Evolutionary conservation across 306 rosid species (phyloP), one percentile per base, ranked within the genome.

Genomic region (Glycine latifolia): DNA sequence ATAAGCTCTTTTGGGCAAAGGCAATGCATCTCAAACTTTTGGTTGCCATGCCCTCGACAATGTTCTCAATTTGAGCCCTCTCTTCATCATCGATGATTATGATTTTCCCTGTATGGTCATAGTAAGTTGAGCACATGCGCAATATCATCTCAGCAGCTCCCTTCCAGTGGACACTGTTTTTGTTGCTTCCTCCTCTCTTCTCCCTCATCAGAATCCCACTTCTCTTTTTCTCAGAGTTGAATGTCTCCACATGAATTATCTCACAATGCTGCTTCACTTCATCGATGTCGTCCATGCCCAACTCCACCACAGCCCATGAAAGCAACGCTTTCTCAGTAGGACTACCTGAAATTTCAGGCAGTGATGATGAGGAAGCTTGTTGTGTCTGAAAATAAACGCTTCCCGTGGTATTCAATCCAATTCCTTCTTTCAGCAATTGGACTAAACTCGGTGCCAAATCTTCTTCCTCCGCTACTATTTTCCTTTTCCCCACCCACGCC

Each of bases 21-120:
- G 72, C 72, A 66, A 66, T 67, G 72, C 72, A 67, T 41, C 72
- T 20, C 72, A 67, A 67, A 67, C 72, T 67, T 15, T 67, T 67
- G 7, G 72, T 67, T 2, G 72, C 72, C 52, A 67, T 67, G 52
- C 14, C 13, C 20, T 41, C 43, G 33, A 67, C 20, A n/a, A 67
- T 67, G 72, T 41, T n/a, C 72, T 41, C 52, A n/a, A 67, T 67
- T 2, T 67, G 52, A 41, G 9, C 52, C 50, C 52, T 43, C 15
- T 67, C 52, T 39, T n/a, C 52, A n/a, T 67, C 72, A 41, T 16
- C 52, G 33, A 67, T 67, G 13, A 41, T 41, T 33, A 41, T 41
- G 72, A 67, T 41, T 41, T 41, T 9, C 52, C 72, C 72, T 41
- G 12, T n/a, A 2, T 67, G 31, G 13, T 67, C 72, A 67, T 67